phyloP scores from a whole-genome alignment of 148 eudicot species.

The Simmondsia chinensis region DNA sequence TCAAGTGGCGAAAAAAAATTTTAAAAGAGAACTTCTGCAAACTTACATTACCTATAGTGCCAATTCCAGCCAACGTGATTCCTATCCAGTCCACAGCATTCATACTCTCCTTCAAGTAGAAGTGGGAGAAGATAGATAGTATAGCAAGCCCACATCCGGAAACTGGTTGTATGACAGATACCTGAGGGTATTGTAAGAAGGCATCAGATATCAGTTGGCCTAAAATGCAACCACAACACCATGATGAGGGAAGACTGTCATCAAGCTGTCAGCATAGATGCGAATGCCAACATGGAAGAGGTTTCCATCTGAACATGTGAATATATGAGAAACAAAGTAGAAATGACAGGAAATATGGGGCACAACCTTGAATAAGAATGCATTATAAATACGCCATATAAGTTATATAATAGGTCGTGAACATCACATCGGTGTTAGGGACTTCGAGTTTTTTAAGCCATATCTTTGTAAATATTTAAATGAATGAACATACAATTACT shows the following conservation, averaged over 20 bases:
- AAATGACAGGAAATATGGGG: no score
- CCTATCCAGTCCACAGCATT: conserved; percentile 96
- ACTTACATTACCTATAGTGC: conserved; percentile 89
- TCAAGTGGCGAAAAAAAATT: no score
- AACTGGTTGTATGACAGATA: conserved; percentile 95
- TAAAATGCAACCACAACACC: not conserved
- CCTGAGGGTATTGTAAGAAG: conserved; percentile 38
- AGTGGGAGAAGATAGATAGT: conserved; percentile 96
- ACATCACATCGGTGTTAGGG: no score
- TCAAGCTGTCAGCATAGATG: not conserved
- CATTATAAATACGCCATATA: no score
- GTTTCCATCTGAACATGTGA: no score
- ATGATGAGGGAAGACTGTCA: not conserved
- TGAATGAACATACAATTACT: no score
- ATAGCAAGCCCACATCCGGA: conserved; percentile 99
- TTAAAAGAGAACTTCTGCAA: conserved; percentile 10
- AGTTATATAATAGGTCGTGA: no score
- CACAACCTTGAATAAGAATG: no score
- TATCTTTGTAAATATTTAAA: no score
- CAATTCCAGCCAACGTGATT: conserved; percentile 84
- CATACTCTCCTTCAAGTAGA: conserved; percentile 91
- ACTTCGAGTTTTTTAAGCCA: no score
- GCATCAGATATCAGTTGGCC: no score
- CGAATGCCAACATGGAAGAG: not conserved
- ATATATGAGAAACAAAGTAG: no score